Percentiles rank a stretch among this genome's conserved stretches.
These are phyloP conservation scores for Cubamyces sp. DNA, from an alignment of 768 basidiomycete species.

Conservation along the genomic window DNA sequence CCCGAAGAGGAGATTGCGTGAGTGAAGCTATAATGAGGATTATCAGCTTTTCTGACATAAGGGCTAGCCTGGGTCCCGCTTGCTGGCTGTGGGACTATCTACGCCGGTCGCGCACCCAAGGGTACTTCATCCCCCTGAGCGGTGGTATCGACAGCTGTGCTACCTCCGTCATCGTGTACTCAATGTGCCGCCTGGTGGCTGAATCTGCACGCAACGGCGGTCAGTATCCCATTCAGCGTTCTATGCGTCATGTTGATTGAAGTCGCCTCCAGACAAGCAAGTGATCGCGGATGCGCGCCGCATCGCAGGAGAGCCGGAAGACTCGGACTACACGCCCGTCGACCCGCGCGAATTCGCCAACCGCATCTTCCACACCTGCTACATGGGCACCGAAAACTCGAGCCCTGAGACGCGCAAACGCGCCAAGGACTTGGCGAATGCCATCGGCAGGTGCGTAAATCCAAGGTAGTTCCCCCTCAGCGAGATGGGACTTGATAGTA, in stretches of 20 bases:
- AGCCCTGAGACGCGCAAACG: slow-evolving; percentile 81
- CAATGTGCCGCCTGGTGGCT: slow-evolving; percentile 92
- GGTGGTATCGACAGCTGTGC: slow-evolving; percentile 98
- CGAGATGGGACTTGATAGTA: background rate
- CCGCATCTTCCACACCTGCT: slow-evolving; percentile 95
- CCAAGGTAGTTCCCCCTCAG: background rate
- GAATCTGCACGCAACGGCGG: slow-evolving; percentile 78
- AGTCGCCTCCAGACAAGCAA: slow-evolving; percentile 61
- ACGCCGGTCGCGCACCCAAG: slow-evolving; percentile 88
- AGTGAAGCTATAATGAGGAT: slow-evolving; percentile 36
- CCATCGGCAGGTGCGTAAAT: slow-evolving; percentile 85
- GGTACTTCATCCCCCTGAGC: slow-evolving; percentile 94
- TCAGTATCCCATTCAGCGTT: slow-evolving; percentile 40
- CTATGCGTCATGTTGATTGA: background rate
- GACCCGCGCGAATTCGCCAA: slow-evolving; percentile 87
- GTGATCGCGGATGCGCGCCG: slow-evolving; percentile 91
- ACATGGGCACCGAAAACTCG: slow-evolving; percentile 99
- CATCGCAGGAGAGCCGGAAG: slow-evolving; percentile 82
- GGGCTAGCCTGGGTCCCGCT: slow-evolving; percentile 84
- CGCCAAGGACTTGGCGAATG: slow-evolving; percentile 84
- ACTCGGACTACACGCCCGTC: slow-evolving; percentile 80
- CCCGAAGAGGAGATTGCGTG: slow-evolving; percentile 99
- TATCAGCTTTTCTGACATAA: background rate
- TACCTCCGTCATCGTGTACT: slow-evolving; percentile 93
- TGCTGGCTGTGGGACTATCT: slow-evolving; percentile 99